Evolutionary conservation across 345 rosid genomes (phyloP), one percentile per base, ranked within the genome.

Genomic region (Citrus unshiu): DNA sequence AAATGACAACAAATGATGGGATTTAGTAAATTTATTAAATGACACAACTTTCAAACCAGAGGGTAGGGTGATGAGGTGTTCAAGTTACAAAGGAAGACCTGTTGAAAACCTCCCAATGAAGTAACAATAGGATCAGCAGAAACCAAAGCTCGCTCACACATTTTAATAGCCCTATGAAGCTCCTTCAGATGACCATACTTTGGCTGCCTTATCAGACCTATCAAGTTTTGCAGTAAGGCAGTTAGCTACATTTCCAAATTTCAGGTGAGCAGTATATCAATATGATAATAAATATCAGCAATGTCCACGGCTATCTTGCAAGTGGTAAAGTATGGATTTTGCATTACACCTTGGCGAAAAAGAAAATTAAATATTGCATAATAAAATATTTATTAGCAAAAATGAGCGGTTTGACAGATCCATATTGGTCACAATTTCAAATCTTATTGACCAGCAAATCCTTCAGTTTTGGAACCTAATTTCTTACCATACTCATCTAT

Each of bases 171-270:
- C 87, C 86, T 90, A 72, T 97, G 99, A 40, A 97, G 97, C 89
- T 94, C 99, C 89, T 94, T 97, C 19, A 97, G 84, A 81, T 97
- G 99, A 60, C 98, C 98, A 82, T 93, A 93, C 83, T 97, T 97
- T 24, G 99, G 99, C 77, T 97, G 94, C 77, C 98, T 89, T 71
- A 97, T 91, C 84, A 97, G 83, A 83, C 99, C 99, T 97, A 78
- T 72, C 66, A 75, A 58, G 67, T 64, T 72, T 73, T 4, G 59
- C 25, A 70, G 46, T 5, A 6, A 80, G 40, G 78, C 68, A 37
- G 0, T 88, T 77, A 84, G 87, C 70, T 27, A 27, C 58, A 49
- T 35, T 80, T 75, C 76, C 71, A 35, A 71, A 63, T 16, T 35
- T 34, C 51, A 16, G 62, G 14, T 9, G 21, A 3, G 19, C 32